Base-by-base conservation (phyloP, 345 rosid genomes). In the Triadica sebifera region DNA sequence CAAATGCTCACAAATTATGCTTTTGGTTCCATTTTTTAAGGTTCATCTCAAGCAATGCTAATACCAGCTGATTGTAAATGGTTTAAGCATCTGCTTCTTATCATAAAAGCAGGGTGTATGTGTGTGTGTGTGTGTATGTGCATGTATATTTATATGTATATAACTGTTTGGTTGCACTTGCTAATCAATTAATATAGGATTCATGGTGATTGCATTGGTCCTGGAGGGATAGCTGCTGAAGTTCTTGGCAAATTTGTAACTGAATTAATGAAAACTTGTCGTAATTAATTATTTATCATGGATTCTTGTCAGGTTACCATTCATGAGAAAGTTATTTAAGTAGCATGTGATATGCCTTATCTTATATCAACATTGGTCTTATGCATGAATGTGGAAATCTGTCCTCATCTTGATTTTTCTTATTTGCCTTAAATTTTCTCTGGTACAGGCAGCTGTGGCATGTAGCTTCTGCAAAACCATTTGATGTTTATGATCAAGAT, bases 401-500 rank as follows among this genome's bases (percentile, higher is more conserved):
- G 7, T 39, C 64, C 37, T 12, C 63, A n/a, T 41, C 39, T 61
- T 9, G 12, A 74, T 45, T 1, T 56, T 49, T 51, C 38, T 62
- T 13, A 69, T 17, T 8, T 70, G 24, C 19, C 29, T 60, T 62
- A 65, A 75, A 34, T 64, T 8, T 25, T 80, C 61, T 46, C 34
- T 43, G 55, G 72, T 79, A 68, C 83, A 88, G 94, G 89, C 83
- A 45, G 94, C 88, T 51, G 89, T 88, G 55, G 89, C 94, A 13
- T 85, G 75, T 67, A 86, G 89, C 84, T 90, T 87, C 59, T 75
- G 84, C 85, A 87, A 81, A 80, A 84, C 84, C 76, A 57, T n/a
- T 87, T 73, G 91, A 90, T 77, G 78, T 90, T 55, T 88, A 90
- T 79, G 94, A 90, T 77, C 92, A 90, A 78, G 94, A 90, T 79